Base-by-base conservation (phyloP, 2,329 filamentous ascomycete species). In the Lachnellula arida region DNA sequence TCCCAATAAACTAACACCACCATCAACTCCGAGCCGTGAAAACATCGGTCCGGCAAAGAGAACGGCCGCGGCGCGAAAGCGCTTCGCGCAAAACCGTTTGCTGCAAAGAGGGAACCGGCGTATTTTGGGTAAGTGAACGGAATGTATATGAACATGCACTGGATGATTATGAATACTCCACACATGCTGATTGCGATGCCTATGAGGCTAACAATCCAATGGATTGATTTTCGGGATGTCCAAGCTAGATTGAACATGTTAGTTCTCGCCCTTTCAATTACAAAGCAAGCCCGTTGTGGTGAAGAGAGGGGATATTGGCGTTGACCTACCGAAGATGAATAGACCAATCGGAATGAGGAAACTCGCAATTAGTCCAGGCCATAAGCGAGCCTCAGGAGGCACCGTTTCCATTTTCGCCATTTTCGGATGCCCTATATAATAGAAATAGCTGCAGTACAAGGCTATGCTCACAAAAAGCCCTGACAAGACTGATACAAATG, bases 11-110 rank as follows among this genome's bases (percentile, higher is more conserved):
- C 75, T 80, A 1, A 78, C 75, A 2, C 83, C 84, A 34, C 70
- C 72, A 8, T 75, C 81, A 19, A 87, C 78, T 12, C 82, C 82
- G 4, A 86, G 63, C 62, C 81, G 80, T n/a, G 69, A 67, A 55
- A 79, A 86, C 56, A 87, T 72, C 3, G 83, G 82, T 35, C 77
- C 74, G 0, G 79, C 76, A 61, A 85, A 85, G 11, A 85, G 71
- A 46, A 86, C 76, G 11, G 1, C 77, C 80, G 49, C 79, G 79
- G 5, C 82, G 76, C 77, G 2, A 78, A 59, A 2, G 70, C 68
- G 6, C 65, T 68, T n/a, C 70, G 62, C 1, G 64, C 65, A 19
- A 69, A 62, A 53, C 73, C 70, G 53, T 75, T 75, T 15, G 65
- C 70, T 1, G 73, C 73, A 53, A 75, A 83, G 12, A 85, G 70